Conservation (phyloP, 2,329 filamentous ascomycete species). For the Drechslerella stenobrocha region DNA sequence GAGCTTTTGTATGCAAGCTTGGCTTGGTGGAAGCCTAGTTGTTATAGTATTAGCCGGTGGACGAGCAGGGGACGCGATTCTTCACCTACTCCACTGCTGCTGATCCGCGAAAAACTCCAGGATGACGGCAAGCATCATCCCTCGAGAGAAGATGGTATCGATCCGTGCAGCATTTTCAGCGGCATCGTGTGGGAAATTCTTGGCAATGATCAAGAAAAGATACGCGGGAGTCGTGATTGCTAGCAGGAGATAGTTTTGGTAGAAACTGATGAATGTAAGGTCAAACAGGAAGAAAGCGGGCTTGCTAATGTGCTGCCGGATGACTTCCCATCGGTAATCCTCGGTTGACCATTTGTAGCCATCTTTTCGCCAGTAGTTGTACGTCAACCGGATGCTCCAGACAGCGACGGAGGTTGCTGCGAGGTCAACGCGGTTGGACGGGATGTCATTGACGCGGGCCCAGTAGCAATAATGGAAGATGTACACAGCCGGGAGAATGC, state of each 20-base stretch:
- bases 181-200: constrained; percentile 61
- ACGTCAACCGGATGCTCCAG: constrained; percentile 70
- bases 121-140: constrained; percentile 60
- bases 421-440: constrained; percentile 71
- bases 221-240: constrained; percentile 80
- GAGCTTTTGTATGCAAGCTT: constrained; percentile 75
- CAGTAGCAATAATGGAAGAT: constrained; percentile 82
- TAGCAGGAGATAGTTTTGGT: constrained; percentile 80
- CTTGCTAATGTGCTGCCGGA: constrained; percentile 68
- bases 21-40: constrained; percentile 73
- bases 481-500: constrained; percentile 82
- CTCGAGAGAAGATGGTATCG: constrained; percentile 59
- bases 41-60: constrained; percentile 11
- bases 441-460: constrained; percentile 73
- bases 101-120: constrained; percentile 83
- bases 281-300: constrained; percentile 81
- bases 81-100: constrained; percentile 75
- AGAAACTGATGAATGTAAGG: constrained; percentile 80
- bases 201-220: constrained; percentile 71
- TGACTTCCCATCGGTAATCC: constrained; percentile 80
- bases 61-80: too few relatives aligned
- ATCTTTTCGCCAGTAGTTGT: constrained; percentile 95
- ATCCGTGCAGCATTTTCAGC: constrained; percentile 54
- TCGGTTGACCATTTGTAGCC: constrained; percentile 87
- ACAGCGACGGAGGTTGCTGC: constrained; percentile 70